Conservation (phyloP, 306 rosid species). For the Cicer pinnatifidum region DNA sequence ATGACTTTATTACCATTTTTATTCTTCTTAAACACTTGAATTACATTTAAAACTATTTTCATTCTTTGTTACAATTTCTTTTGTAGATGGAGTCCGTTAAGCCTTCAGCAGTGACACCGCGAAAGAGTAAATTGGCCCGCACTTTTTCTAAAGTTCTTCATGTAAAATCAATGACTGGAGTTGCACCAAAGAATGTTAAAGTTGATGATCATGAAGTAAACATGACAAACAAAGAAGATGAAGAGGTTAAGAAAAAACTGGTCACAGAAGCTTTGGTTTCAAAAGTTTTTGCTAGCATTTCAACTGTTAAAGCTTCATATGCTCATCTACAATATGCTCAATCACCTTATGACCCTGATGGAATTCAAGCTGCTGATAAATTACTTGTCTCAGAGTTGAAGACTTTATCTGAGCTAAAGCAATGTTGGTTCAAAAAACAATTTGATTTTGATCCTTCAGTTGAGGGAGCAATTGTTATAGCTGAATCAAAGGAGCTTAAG, state of each 20-base stretch:
- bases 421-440: constrained; percentile 64
- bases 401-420: constrained; percentile 77
- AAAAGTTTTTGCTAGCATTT: constrained; percentile 68
- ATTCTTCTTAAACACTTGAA: constrained; percentile 27
- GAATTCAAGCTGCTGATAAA: constrained; percentile 72
- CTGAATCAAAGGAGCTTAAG: constrained; percentile 72
- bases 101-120: constrained; percentile 62
- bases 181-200: constrained; percentile 54
- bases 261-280: constrained; percentile 69
- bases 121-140: constrained; percentile 66
- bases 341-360: constrained; percentile 76
- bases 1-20: constrained; percentile 45
- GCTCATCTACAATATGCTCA: constrained; percentile 80
- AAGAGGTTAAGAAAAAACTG: constrained; percentile 60
- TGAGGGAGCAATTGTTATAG: constrained; percentile 54
- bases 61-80: constrained; percentile 31
- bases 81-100: constrained; percentile 77
- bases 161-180: constrained; percentile 54
- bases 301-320: constrained; percentile 78
- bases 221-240: constrained; percentile 44
- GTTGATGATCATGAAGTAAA: constrained; percentile 46
- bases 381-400: constrained; percentile 61
- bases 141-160: constrained; percentile 78
- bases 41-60: constrained; percentile 15
- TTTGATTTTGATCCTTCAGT: constrained; percentile 75